These are phyloP conservation scores for Sugiyamaella sp. DNA, from an alignment of 1,139 yeast genomes.

Conservation along the genomic window DNA sequence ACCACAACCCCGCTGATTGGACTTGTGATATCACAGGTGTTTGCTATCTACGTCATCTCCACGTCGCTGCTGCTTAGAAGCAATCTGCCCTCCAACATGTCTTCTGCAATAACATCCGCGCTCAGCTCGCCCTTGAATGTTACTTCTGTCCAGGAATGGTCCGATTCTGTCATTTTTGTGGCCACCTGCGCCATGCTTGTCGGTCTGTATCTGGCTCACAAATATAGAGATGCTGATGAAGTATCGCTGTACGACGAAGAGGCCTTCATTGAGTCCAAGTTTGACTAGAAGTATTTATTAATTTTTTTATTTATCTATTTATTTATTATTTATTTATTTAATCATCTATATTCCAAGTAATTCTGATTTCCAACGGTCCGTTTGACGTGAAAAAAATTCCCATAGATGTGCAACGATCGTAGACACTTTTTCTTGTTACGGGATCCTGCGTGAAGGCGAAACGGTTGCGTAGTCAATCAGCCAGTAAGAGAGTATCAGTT, in stretches of 20 bases:
- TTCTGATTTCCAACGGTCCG: no score
- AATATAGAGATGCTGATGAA: slow-evolving; percentile 24
- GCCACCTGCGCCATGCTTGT: slow-evolving; percentile 57
- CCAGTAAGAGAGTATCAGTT: no score
- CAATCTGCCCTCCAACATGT: slow-evolving; percentile 63
- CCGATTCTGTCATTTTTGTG: slow-evolving; percentile 69
- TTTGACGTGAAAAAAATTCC: no score
- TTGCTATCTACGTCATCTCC: slow-evolving; percentile 79
- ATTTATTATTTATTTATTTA: neutral
- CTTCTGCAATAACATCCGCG: slow-evolving; percentile 57
- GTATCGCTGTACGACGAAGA: slow-evolving; percentile 36
- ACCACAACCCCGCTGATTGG: slow-evolving; percentile 32
- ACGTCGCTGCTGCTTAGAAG: slow-evolving; percentile 78
- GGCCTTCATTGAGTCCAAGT: slow-evolving; percentile 34
- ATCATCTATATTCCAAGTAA: neutral
- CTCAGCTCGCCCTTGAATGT: slow-evolving; percentile 55
- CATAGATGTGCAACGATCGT: no score
- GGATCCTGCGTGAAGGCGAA: no score
- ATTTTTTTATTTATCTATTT: slow-evolving; percentile 10
- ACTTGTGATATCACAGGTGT: slow-evolving; percentile 64
- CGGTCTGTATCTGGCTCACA: slow-evolving; percentile 41
- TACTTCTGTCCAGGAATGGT: slow-evolving; percentile 73
- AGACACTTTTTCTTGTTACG: no score
- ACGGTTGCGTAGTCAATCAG: no score
- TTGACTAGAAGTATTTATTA: slow-evolving; percentile 7